phyloP scores from a whole-genome alignment of 371 early-diverging fungal species.

The Batkoa obscura region DNA sequence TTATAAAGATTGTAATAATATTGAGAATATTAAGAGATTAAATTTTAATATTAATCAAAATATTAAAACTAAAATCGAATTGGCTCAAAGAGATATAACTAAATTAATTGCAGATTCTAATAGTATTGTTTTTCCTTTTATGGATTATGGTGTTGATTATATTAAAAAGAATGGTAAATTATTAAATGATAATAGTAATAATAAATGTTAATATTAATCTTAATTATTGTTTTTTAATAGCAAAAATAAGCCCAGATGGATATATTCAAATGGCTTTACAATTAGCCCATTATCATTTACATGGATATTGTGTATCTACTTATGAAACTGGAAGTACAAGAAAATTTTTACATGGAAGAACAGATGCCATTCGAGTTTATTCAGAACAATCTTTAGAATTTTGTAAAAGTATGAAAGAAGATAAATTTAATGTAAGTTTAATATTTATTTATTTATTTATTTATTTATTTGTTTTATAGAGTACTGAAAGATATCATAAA shows the following conservation, averaged over 20 bases:
- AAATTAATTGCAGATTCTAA: constrained; percentile 34
- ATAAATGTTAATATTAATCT: not conserved
- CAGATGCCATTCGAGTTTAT: constrained; percentile 64
- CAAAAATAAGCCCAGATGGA: constrained; percentile 60
- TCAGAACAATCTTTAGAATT: constrained; percentile 39
- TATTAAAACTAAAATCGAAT: constrained; percentile 11
- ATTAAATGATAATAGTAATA: not conserved
- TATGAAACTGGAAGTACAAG: constrained; percentile 76
- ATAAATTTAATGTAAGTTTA: constrained; percentile 10
- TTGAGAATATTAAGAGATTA: no score
- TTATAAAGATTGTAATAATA: no score
- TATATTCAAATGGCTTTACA: constrained; percentile 76
- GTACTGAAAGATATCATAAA: constrained; percentile 28
- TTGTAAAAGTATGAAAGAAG: constrained; percentile 41
- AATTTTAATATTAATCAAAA: no score
- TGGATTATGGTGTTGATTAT: constrained; percentile 37
- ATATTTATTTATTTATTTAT: not conserved
- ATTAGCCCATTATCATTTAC: constrained; percentile 54
- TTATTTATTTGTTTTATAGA: constrained; percentile 11
- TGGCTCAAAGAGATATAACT: constrained; percentile 30
- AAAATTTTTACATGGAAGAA: constrained; percentile 57
- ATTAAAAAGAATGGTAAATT: constrained; percentile 41
- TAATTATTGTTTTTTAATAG: constrained; percentile 5
- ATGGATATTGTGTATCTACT: constrained; percentile 35
- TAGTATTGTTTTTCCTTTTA: constrained; percentile 34